Evolutionary conservation across 73 alveolate species (phyloP).

Genomic region (Paramecium primaurelia): DNA sequence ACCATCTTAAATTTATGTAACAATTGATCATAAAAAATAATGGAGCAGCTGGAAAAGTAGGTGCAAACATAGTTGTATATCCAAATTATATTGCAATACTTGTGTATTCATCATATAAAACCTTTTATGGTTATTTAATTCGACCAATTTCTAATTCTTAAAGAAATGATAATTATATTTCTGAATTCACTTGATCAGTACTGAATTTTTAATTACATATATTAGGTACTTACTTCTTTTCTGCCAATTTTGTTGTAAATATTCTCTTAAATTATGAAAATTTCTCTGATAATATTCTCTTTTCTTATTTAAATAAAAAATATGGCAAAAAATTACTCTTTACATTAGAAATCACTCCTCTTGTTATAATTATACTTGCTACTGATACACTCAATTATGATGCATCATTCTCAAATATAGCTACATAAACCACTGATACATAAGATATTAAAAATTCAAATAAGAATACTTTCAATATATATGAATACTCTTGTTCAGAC

Average conservation of each 20-base stretch:
- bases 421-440: constrained; percentile 10
- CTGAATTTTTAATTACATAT: neutral
- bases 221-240: neutral
- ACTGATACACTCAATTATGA: neutral
- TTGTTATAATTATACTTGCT: neutral
- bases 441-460: constrained; percentile 16
- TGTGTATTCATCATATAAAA: constrained; percentile 26
- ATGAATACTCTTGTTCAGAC: constrained; percentile 19
- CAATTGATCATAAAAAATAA: constrained; percentile 26
- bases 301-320: neutral
- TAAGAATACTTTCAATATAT: neutral
- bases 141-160: neutral
- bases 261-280: neutral
- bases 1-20: neutral
- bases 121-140: neutral
- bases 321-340: neutral
- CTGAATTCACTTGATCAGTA: neutral
- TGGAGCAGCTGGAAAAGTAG: constrained; percentile 23
- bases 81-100: constrained; percentile 32
- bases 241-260: neutral
- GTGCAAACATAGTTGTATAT: constrained; percentile 45
- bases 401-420: neutral
- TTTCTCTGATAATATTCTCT: neutral
- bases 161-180: neutral
- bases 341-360: constrained; percentile 16